These are phyloP conservation scores for Pulveroboletus sp. DNA, from an alignment of 768 basidiomycete genomes.

Conservation along the genomic window DNA sequence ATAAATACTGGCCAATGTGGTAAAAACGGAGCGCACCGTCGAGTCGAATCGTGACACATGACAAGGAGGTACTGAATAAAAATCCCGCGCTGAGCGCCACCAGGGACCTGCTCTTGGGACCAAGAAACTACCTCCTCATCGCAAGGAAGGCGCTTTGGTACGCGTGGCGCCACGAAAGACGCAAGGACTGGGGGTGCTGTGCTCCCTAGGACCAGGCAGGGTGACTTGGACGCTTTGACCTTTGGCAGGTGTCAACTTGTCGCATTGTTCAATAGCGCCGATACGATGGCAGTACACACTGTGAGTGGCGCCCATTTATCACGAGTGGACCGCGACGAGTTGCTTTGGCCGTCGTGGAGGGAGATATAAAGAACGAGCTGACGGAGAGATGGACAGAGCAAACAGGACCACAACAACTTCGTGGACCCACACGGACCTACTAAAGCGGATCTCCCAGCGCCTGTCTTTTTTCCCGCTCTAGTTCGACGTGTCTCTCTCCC, in stretches of 20 bases:
- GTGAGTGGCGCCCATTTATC: slow-evolving; percentile 13
- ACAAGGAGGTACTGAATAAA: neutral
- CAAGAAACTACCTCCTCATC: neutral
- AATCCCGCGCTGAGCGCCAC: slow-evolving; percentile 11
- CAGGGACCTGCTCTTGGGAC: neutral
- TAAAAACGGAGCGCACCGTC: too few species aligned
- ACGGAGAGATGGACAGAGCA: slow-evolving; percentile 11
- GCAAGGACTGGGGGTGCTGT: neutral
- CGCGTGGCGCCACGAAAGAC: neutral
- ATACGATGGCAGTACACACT: slow-evolving; percentile 8
- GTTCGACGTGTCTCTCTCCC: slow-evolving; percentile 26
- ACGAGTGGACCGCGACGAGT: neutral
- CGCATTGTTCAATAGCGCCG: neutral
- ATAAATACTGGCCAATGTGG: too few species aligned
- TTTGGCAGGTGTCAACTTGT: slow-evolving; percentile 5
- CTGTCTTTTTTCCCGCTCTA: slow-evolving; percentile 23
- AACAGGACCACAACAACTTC: slow-evolving; percentile 29
- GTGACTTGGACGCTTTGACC: slow-evolving; percentile 13
- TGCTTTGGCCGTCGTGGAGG: slow-evolving; percentile 12
- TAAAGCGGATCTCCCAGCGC: slow-evolving; percentile 24
- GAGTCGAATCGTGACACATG: too few species aligned
- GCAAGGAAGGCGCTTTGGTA: neutral
- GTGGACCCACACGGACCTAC: slow-evolving; percentile 35
- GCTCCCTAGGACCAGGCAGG: slow-evolving; percentile 1
- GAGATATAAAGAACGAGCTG: slow-evolving; percentile 10